Base-by-base conservation (phyloP, 768 basidiomycete species). In the Chalciporus sphaerocephalus region DNA sequence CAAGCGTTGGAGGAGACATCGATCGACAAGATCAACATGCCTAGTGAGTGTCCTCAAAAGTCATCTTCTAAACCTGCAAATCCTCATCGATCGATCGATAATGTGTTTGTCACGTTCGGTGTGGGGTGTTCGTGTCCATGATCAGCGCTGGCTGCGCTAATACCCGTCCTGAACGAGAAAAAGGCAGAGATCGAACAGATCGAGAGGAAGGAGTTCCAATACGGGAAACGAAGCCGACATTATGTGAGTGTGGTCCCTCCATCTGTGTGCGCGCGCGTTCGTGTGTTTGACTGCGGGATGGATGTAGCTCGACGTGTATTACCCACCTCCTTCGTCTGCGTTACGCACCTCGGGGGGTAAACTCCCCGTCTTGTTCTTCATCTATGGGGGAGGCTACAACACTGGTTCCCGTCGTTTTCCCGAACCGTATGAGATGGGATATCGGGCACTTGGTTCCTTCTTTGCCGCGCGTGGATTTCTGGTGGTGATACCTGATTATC, bases 401-500 rank as follows among this genome's bases (percentile, higher is more conserved):
- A 57, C 61, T 0, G 84, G 84, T 1, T 66, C 69, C 0, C 74
- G 79, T n/a, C 70, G 64, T 7, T 56, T 76, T 33, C 66, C 73
- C 1, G 62, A 71, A 8, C 74, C 80, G 0, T 68, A 68, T 35
- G 73, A 76, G 35, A 70, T 83, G 38, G 68, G 61, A 9, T 85
- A 84, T 55, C 68, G 70, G n/a, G 75, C 74, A 47, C 53, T 85
- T 7, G 84, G 77, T 0, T 66, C 80, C 3, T 86, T 76, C 68
- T 87, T 79, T 61, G 79, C 83, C 0, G 67, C 69, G 8, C 69
- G 62, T 13, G 83, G 83, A 0, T 74, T 82, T 63, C 49, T 84
- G 51, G 77, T 76, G n/a, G 65, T 85, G 52, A 79, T 87, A 50
- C 74, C 84, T 0, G 82, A 87, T 64, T 86, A 87, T 52, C 78